These are phyloP conservation scores for Rhizopus delemar DNA, from an alignment of 371 early-diverging fungal genomes.

Conservation along the genomic window DNA sequence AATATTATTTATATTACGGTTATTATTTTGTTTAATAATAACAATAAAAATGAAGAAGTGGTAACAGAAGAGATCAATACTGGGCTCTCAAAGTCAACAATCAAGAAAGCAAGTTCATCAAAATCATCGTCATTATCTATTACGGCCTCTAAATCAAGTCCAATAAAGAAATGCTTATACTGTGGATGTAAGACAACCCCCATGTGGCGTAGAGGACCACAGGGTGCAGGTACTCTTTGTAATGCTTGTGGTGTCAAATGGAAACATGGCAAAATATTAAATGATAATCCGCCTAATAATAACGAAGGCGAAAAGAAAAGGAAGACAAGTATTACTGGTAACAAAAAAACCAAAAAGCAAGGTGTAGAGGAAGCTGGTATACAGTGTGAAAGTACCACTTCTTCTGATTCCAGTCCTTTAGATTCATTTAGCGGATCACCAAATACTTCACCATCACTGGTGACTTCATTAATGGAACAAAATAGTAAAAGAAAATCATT, in stretches of 20 bases:
- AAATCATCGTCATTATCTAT: background rate
- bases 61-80: background rate
- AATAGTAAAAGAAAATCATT: background rate
- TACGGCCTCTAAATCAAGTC: conserved; percentile 1
- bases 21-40: background rate
- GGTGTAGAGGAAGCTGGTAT: conserved; percentile 8
- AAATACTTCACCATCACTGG: conserved; percentile 11
- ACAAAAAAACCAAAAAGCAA: conserved; percentile 22
- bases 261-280: conserved; percentile 70
- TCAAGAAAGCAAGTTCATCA: conserved; percentile 3
- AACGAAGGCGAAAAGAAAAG: conserved; percentile 17
- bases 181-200: conserved; percentile 85
- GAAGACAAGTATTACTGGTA: conserved; percentile 15
- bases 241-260: conserved; percentile 93
- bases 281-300: conserved; percentile 5
- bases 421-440: conserved; percentile 24
- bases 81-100: background rate
- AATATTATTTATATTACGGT: no score
- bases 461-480: background rate
- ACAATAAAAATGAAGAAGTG: background rate
- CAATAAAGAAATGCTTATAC: conserved; percentile 63
- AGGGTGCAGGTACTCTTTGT: conserved; percentile 79
- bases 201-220: conserved; percentile 89
- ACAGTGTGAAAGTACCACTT: conserved; percentile 10
- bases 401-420: conserved; percentile 25